phyloP scores from a whole-genome alignment of 2,329 filamentous ascomycete species.

The Alternaria sp. region DNA sequence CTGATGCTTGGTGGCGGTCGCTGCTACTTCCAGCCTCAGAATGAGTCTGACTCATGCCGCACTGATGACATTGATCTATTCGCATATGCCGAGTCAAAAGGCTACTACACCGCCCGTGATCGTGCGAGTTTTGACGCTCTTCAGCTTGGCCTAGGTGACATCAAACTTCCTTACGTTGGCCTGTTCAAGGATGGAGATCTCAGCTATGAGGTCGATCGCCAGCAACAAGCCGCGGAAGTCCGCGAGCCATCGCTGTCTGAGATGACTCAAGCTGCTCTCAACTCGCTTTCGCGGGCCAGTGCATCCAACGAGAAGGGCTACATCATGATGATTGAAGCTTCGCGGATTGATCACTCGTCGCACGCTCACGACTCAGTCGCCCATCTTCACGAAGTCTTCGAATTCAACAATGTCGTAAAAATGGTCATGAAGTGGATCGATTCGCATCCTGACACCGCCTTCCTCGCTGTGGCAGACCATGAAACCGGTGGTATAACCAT shows the following conservation, averaged over 20 bases:
- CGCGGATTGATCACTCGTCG: slow-evolving; percentile 30
- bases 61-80: slow-evolving; percentile 49
- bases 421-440: slow-evolving; percentile 51
- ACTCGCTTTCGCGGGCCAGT: slow-evolving; percentile 46
- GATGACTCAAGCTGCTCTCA: slow-evolving; percentile 50
- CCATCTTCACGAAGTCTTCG: slow-evolving; percentile 48
- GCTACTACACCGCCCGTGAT: slow-evolving; percentile 48
- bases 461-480: slow-evolving; percentile 52
- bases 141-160: slow-evolving; percentile 28
- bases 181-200: slow-evolving; percentile 46
- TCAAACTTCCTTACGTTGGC: slow-evolving; percentile 47
- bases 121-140: slow-evolving; percentile 46
- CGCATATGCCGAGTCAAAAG: slow-evolving; percentile 41
- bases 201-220: slow-evolving; percentile 44
- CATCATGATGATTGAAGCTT: slow-evolving; percentile 48
- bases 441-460: slow-evolving; percentile 46
- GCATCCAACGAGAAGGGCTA: slow-evolving; percentile 45
- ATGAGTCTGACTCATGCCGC: slow-evolving; percentile 47
- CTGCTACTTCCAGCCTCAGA: slow-evolving; percentile 52
- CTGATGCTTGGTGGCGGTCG: slow-evolving; percentile 51
- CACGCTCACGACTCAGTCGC: slow-evolving; percentile 35
- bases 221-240: slow-evolving; percentile 37
- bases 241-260: slow-evolving; percentile 51
- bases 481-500: slow-evolving; percentile 51
- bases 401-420: slow-evolving; percentile 50